Base-by-base conservation (phyloP, 2,329 filamentous ascomycete genomes). In the Nemania sp. region DNA sequence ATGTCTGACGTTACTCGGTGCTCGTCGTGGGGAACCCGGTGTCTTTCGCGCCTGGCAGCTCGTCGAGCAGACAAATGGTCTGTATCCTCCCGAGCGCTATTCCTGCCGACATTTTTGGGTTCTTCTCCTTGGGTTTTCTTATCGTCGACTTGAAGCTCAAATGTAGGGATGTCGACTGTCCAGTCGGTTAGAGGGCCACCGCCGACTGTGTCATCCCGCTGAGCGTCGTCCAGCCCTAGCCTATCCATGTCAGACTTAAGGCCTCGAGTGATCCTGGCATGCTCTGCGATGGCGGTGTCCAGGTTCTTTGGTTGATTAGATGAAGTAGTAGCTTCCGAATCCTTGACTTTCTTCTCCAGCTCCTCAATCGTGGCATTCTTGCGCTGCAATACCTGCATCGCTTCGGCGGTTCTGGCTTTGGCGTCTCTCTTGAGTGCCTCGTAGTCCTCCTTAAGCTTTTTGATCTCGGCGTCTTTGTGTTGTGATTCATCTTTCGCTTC, bases 301-400 rank as follows among this genome's bases (percentile, higher is more conserved):
- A 63, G 22, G 22, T 40, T 30, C 28, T 58, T 54, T 1, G 52
- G 43, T 11, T 20, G 56, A 4, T 44, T 57, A 6, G 58, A 57
- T 34, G 57, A 12, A 30, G 61, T 54, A 8, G 59, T 61, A 9
- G 57, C 63, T 62, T 78, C 79, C 2, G 83, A 68, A 1, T 68
- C 68, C 53, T 73, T 74, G 33, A 83, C 67, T 59, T 82, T 78
- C 60, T 77, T 79, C 66, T 80, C 81, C 6, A 86, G 74, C 37
- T 80, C 75, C 7, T 76, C 70, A 54, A 85, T 82, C 66, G 82
- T 82, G 33, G 75, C 73, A 54, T 84, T 81, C 50, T 82, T 81
- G 58, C 77, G 78, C 48, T 80, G 75, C 39, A 86, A 61, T 2
- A 84, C 79, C 14, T 77, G 74, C 61, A 79, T 77, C 3, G 80